Conservation (phyloP, 164 flowering plant genomes). For the Tinospora cordifolia region DNA sequence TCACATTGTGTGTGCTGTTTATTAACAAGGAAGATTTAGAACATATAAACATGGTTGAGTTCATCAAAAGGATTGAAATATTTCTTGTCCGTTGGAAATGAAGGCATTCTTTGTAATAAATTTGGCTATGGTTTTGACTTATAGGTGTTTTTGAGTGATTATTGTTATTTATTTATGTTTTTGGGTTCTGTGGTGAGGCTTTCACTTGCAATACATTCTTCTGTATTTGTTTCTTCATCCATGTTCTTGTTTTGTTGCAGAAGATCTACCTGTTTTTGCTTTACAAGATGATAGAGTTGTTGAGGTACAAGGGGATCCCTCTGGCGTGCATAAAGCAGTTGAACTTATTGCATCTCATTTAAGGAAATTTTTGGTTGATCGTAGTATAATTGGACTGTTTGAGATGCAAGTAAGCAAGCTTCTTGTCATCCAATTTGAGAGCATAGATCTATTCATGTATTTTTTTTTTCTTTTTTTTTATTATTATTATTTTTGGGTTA, state of each 20-base stretch:
- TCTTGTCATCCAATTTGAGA: not conserved
- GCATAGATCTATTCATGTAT: not conserved
- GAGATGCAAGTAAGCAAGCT: constrained; percentile 59
- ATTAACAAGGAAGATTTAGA: too few relatives aligned
- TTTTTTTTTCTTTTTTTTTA: too few relatives aligned
- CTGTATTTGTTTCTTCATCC: too few relatives aligned
- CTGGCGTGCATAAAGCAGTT: constrained; percentile 67
- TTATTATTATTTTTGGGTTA: too few relatives aligned
- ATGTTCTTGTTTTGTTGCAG: constrained; percentile 31
- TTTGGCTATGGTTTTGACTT: too few relatives aligned
- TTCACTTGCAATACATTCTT: not conserved
- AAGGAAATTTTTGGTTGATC: constrained; percentile 87
- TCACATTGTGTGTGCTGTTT: too few relatives aligned
- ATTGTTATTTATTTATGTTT: too few relatives aligned
- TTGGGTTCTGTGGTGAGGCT: not conserved
- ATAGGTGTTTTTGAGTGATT: too few relatives aligned
- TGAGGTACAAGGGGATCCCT: constrained; percentile 77
- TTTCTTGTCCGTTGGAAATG: too few relatives aligned
- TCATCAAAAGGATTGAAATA: too few relatives aligned
- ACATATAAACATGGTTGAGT: too few relatives aligned
- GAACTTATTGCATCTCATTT: constrained; percentile 79
- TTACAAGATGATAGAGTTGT: constrained; percentile 89
- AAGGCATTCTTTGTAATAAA: too few relatives aligned
- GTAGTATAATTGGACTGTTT: constrained; percentile 65
- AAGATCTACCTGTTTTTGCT: constrained; percentile 76